These are phyloP conservation scores for Penicillium antarcticum DNA, from an alignment of 495 filamentous ascomycete species.

Conservation along the genomic window DNA sequence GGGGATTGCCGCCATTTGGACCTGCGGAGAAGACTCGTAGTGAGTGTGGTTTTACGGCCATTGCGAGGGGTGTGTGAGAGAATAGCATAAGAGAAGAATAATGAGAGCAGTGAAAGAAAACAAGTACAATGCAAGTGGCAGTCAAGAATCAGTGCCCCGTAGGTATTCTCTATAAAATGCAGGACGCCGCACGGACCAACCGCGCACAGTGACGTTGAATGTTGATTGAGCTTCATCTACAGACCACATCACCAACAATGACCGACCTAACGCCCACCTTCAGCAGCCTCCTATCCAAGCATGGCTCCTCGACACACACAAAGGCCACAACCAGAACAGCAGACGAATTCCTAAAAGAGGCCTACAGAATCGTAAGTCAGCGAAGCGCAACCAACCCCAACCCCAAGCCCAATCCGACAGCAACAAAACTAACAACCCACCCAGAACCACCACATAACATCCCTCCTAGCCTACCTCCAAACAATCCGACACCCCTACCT, in stretches of 20 bases:
- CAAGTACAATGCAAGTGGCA: too few relatives aligned
- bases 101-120: too few relatives aligned
- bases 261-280: constrained; percentile 70
- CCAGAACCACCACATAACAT: constrained; percentile 81
- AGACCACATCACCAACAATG: constrained; percentile 39
- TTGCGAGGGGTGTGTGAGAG: not conserved
- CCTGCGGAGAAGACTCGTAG: not conserved
- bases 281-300: constrained; percentile 55
- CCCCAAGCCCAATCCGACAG: constrained; percentile 2
- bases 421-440: constrained; percentile 9
- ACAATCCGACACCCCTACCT: constrained; percentile 89
- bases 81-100: too few relatives aligned
- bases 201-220: constrained; percentile 9
- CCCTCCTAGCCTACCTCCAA: constrained; percentile 72
- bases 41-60: not conserved
- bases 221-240: constrained; percentile 5
- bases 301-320: constrained; percentile 3
- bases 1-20: constrained; percentile 4
- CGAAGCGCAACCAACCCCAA: not conserved
- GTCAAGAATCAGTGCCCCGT: too few relatives aligned
- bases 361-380: constrained; percentile 80
- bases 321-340: constrained; percentile 47
- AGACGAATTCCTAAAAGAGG: constrained; percentile 94
- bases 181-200: constrained; percentile 6
- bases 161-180: not conserved